Conservation (phyloP, 2,329 filamentous ascomycete species). For the Thelonectria rubi region DNA sequence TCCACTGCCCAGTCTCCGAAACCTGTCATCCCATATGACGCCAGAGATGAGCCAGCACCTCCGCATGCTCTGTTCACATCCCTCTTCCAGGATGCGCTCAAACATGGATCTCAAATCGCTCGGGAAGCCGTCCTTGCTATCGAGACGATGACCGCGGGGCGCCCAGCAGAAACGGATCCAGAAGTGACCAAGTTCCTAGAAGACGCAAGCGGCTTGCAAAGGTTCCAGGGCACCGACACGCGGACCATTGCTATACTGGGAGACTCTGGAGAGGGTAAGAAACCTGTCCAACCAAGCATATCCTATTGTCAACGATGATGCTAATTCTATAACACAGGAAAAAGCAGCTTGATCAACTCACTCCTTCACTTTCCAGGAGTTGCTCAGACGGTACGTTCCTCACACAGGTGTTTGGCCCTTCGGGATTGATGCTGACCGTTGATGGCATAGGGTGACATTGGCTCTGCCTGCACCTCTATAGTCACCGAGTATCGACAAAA, state of each 20-base stretch:
- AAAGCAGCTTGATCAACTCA: conserved; percentile 49
- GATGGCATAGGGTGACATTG: conserved; percentile 40
- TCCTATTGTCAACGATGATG: background rate
- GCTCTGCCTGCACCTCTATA: conserved; percentile 47
- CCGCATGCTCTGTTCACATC: conserved; percentile 15
- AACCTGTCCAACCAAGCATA: background rate
- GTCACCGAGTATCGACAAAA: conserved; percentile 49
- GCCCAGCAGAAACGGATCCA: background rate
- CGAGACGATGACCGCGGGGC: conserved; percentile 2
- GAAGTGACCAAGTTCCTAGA: conserved; percentile 9
- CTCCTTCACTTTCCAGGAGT: conserved; percentile 45
- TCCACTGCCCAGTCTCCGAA: background rate
- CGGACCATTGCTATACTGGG: conserved; percentile 26
- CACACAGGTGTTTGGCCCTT: no score
- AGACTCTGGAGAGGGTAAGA: conserved; percentile 25
- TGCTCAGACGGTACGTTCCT: conserved; percentile 34
- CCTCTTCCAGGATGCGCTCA: conserved; percentile 8
- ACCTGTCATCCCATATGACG: conserved; percentile 5
- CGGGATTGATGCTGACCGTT: no score
- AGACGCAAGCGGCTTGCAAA: conserved; percentile 9
- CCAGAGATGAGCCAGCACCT: conserved; percentile 7
- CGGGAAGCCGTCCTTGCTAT: conserved; percentile 2
- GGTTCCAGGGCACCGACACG: conserved; percentile 22
- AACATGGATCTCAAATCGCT: conserved; percentile 3
- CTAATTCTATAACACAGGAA: conserved; percentile 26